Evolutionary conservation across 2,329 filamentous ascomycete species (phyloP).

Genomic region (Alternaria triticina): DNA sequence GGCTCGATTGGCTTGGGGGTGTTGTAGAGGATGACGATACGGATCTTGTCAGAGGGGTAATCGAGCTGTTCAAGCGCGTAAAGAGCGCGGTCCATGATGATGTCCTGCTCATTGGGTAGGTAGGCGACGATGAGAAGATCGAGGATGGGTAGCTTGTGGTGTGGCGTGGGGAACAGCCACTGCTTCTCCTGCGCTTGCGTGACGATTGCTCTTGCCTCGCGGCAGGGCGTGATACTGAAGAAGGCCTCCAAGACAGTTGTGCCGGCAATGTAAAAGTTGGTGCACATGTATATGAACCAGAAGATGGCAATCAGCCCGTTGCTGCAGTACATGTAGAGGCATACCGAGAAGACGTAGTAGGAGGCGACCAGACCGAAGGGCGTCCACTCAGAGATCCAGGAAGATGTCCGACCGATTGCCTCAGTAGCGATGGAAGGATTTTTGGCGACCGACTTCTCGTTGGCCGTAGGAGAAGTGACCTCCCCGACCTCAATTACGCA

Average conservation of each 20-base stretch:
- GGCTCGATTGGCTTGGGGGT: conserved; percentile 56
- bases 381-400: conserved; percentile 50
- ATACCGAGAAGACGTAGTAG: conserved; percentile 52
- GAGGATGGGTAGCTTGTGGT: conserved; percentile 51
- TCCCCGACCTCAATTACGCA: conserved; percentile 36
- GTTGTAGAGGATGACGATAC: conserved; percentile 58
- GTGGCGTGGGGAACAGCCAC: conserved; percentile 52
- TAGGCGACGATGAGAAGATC: conserved; percentile 59
- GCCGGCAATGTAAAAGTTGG: conserved; percentile 54
- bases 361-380: conserved; percentile 51
- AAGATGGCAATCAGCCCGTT: conserved; percentile 48
- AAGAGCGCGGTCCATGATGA: conserved; percentile 56
- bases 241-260: conserved; percentile 52
- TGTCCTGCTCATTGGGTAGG: conserved; percentile 59
- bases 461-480: conserved; percentile 9
- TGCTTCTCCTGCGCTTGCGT: conserved; percentile 47
- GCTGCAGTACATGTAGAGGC: conserved; percentile 51
- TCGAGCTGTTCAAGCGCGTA: conserved; percentile 56
- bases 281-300: conserved; percentile 54
- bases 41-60: conserved; percentile 55
- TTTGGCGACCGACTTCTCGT: conserved; percentile 10
- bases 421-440: conserved; percentile 5
- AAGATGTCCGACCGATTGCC: conserved; percentile 23
- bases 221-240: conserved; percentile 47
- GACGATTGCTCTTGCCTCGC: conserved; percentile 47